Percentiles rank a stretch among this genome's conserved stretches.
Conservation (phyloP, 352 stramenopile genomes). For the Phytophthora pluvialis region DNA sequence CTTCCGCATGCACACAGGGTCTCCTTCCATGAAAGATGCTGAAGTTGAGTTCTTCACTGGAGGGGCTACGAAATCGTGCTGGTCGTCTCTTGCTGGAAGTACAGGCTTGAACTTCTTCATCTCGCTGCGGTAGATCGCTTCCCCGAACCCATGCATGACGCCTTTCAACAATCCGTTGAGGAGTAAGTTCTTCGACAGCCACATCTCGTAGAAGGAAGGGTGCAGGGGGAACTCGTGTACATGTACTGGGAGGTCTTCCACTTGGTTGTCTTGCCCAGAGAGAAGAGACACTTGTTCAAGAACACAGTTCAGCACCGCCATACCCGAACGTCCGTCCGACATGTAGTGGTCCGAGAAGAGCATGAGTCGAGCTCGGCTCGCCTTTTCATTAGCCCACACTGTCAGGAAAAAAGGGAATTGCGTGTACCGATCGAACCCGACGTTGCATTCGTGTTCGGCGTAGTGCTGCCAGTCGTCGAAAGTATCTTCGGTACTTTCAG, state of each 20-base stretch:
- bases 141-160: conserved; percentile 13
- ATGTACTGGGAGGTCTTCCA: background rate
- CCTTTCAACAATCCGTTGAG: conserved; percentile 30
- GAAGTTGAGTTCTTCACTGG: conserved; percentile 28
- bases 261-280: background rate
- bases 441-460: conserved; percentile 29
- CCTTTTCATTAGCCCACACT: conserved; percentile 31
- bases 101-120: conserved; percentile 26
- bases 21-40: conserved; percentile 35
- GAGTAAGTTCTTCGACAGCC: conserved; percentile 19
- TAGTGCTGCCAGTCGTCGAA: conserved; percentile 30
- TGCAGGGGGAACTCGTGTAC: conserved; percentile 25
- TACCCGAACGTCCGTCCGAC: conserved; percentile 43
- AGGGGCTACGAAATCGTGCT: conserved; percentile 36
- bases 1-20: conserved; percentile 25
- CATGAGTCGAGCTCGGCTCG: conserved; percentile 33
- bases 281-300: conserved; percentile 26
- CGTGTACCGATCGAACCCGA: conserved; percentile 42
- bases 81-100: conserved; percentile 24
- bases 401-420: conserved; percentile 44
- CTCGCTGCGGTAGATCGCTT: conserved; percentile 22
- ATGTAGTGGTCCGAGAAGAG: conserved; percentile 57
- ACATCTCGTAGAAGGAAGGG: conserved; percentile 38
- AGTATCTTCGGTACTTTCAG: background rate
- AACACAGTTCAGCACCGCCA: conserved; percentile 41